Percentiles rank a stretch among this genome's conserved stretches.
These are phyloP conservation scores for Talaromyces sp. DNA, from an alignment of 2,329 filamentous ascomycete genomes.

Conservation along the genomic window DNA sequence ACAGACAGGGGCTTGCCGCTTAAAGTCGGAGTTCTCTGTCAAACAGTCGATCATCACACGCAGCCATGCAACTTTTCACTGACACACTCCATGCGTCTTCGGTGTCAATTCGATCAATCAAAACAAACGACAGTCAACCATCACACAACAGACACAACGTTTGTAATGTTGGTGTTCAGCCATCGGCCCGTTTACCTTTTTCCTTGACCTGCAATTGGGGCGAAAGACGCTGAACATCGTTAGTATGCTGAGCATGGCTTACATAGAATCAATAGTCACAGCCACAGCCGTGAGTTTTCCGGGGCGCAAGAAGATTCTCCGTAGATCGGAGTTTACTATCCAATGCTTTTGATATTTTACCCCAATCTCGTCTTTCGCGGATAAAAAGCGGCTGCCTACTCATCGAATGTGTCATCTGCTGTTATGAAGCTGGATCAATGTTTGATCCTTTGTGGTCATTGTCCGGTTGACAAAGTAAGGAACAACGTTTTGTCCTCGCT, in stretches of 20 bases:
- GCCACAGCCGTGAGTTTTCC: not conserved
- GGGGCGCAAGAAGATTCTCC: not conserved
- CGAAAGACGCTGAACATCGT: not conserved
- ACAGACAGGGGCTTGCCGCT: not conserved
- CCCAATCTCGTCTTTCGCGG: not conserved
- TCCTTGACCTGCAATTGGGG: not conserved
- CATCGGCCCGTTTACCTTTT: not conserved
- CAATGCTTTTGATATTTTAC: too few relatives aligned
- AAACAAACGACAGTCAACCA: not conserved
- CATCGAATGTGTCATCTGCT: not conserved
- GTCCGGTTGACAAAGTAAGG: not conserved
- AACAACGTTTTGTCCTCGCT: not conserved
- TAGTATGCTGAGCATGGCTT: not conserved
- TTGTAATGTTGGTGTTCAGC: not conserved
- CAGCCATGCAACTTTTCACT: not conserved
- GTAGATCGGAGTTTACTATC: not conserved
- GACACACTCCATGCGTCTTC: not conserved
- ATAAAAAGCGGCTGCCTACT: not conserved
- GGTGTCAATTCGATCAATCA: not conserved
- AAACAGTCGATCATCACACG: not conserved
- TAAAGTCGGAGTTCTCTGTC: not conserved
- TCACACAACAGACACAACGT: not conserved
- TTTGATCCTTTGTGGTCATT: not conserved
- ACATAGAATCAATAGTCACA: not conserved
- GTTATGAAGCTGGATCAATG: not conserved